Evolutionary conservation across 2,329 filamentous ascomycete species (phyloP), one percentile per base, ranked within the genome.

Genomic region (Westerdykella aurantiaca): DNA sequence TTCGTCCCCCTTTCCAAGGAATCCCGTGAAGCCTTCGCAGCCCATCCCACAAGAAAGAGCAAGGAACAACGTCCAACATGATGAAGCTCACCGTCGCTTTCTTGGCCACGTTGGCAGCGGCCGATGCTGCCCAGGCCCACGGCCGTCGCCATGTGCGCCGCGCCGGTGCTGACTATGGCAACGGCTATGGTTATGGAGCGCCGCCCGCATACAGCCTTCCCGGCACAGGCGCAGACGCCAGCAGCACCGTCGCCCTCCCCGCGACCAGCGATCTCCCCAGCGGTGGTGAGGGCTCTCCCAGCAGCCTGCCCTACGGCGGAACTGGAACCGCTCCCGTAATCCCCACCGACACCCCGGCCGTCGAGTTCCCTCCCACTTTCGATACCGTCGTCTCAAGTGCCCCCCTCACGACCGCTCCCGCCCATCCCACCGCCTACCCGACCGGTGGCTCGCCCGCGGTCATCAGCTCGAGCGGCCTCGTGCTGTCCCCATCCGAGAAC

Each of bases 401-500:
- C 38, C 34, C 37, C 31, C 39, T 39, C 39, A 37, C 31, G 21
- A 42, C 42, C 22, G 22, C 44, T 38, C 42, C 46, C 39, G 18
- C 12, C 18, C 31, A 39, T 14, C 29, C 44, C 25, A 43, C 38
- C 29, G 37, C 12, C 22, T 23, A n/a, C 25, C 45, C 45, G 7
- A 29, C 25, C 11, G 31, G 10, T 34, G 23, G 17, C 13, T 29
- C 16, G 14, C 16, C 21, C 4, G 7, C 31, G 42, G 29, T 31
- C 39, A 29, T 14, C 38, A 40, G 38, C 38, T 14, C 38, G 2
- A 23, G 25, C 44, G n/a, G n/a, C 31, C 29, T 37, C 43, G 58
- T 61, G 45, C 41, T 54, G 44, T 64, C 66, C 44, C 67, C 66
- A 48, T 69, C 66, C 38, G 68, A 66, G 46, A 66, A 71, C 58